Evolutionary conservation across 169 alveolate species (phyloP).

Genomic region (Cryptosporidium muris): DNA sequence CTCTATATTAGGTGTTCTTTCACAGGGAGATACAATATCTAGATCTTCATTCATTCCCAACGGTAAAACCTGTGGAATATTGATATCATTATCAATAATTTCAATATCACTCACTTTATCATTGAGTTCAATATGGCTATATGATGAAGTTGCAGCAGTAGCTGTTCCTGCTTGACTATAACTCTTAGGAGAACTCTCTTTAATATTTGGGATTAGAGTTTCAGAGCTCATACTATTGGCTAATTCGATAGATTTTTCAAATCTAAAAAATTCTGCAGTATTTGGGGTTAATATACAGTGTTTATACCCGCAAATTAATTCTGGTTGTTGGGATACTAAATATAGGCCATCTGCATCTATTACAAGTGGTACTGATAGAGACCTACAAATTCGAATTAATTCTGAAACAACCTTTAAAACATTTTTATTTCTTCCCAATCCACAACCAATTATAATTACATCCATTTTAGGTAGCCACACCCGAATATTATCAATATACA

Average conservation of each 20-base stretch:
- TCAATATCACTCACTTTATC: slow-evolving; percentile 4
- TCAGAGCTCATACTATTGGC: slow-evolving; percentile 16
- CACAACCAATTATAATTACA: slow-evolving; percentile 89
- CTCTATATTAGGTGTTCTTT: slow-evolving; percentile 39
- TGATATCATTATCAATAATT: slow-evolving; percentile 7
- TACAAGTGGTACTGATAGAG: slow-evolving; percentile 75
- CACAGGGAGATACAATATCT: slow-evolving; percentile 40
- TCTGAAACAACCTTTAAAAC: slow-evolving; percentile 70
- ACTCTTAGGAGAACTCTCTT: neutral
- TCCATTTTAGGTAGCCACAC: slow-evolving; percentile 79
- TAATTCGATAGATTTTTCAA: slow-evolving; percentile 51
- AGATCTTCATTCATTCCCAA: slow-evolving; percentile 31
- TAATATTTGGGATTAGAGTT: neutral
- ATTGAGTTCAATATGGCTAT: slow-evolving; percentile 18
- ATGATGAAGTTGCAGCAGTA: neutral
- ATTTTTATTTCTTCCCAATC: slow-evolving; percentile 85
- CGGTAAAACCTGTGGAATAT: slow-evolving; percentile 49
- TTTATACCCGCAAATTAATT: slow-evolving; percentile 20
- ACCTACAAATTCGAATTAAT: slow-evolving; percentile 74
- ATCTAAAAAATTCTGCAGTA: slow-evolving; percentile 77
- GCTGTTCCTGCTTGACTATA: neutral
- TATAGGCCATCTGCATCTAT: slow-evolving; percentile 87
- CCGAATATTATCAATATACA: slow-evolving; percentile 72
- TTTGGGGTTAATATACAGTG: slow-evolving; percentile 85
- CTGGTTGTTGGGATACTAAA: slow-evolving; percentile 74